Conservation (phyloP, 2,329 filamentous ascomycete species). For the Paracoccidioides brasiliensis region DNA sequence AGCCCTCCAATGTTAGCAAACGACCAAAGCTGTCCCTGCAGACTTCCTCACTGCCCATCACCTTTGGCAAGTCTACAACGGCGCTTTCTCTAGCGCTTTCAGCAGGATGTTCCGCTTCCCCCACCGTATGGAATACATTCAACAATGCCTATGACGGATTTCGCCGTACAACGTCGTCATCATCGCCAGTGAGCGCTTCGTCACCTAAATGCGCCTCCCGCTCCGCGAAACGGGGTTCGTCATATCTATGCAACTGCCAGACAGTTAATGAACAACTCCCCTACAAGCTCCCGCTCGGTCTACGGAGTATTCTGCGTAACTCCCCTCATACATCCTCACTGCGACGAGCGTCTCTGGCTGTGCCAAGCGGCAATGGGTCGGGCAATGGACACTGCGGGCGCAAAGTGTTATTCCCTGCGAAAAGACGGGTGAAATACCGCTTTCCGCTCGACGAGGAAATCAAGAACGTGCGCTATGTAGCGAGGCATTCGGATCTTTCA, state of each 20-base stretch:
- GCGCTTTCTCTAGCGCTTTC: conserved; percentile 42
- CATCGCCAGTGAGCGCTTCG: conserved; percentile 24
- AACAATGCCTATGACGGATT: conserved; percentile 43
- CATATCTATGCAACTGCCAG: not conserved
- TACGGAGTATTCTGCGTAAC: conserved; percentile 37
- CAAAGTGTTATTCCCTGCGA: conserved; percentile 38
- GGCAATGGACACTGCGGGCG: conserved; percentile 25
- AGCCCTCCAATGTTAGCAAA: conserved; percentile 13
- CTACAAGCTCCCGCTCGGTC: conserved; percentile 32
- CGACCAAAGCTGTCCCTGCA: conserved; percentile 50
- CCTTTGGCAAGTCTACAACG: conserved; percentile 42
- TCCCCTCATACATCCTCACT: conserved; percentile 24
- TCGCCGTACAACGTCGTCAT: conserved; percentile 23
- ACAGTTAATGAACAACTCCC: conserved; percentile 14
- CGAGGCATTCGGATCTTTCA: conserved; percentile 43
- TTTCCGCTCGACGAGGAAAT: conserved; percentile 47
- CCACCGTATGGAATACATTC: conserved; percentile 49
- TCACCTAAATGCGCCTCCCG: conserved; percentile 12
- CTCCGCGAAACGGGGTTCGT: conserved; percentile 8
- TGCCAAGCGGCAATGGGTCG: conserved; percentile 18
- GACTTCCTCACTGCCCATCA: conserved; percentile 38
- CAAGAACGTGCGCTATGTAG: conserved; percentile 41
- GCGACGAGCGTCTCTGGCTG: conserved; percentile 28
- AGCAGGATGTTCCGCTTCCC: conserved; percentile 37
- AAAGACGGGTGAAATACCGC: conserved; percentile 46